These are phyloP conservation scores for Penicillium lagena DNA, from an alignment of 495 filamentous ascomycete genomes.

Conservation along the genomic window DNA sequence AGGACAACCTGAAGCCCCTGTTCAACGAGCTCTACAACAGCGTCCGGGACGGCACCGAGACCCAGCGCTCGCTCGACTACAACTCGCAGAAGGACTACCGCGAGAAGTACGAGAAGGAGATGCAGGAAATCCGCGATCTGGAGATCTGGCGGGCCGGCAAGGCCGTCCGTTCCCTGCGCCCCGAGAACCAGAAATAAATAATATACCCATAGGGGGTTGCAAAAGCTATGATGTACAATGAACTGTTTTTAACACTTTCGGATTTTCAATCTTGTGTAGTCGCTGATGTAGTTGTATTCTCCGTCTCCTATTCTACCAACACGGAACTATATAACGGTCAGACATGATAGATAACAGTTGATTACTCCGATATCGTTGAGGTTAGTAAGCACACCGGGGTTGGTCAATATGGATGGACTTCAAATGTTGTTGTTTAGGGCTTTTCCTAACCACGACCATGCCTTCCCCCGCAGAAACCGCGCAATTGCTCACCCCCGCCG, in stretches of 20 bases:
- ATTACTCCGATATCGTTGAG: too few relatives aligned
- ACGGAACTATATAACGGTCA: too few relatives aligned
- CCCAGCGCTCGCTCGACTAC: slow-evolving; percentile 87
- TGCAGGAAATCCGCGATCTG: slow-evolving; percentile 90
- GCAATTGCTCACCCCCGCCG: slow-evolving; percentile 59
- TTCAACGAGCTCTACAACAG: slow-evolving; percentile 95
- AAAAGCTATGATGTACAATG: slow-evolving; percentile 44
- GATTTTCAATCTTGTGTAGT: slow-evolving; percentile 12
- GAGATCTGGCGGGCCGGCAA: slow-evolving; percentile 99
- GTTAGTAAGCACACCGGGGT: too few relatives aligned
- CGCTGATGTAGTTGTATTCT: background rate
- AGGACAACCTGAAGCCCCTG: slow-evolving; percentile 93
- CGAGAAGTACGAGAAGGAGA: slow-evolving; percentile 91
- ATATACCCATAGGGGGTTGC: slow-evolving; percentile 24
- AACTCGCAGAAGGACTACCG: slow-evolving; percentile 92
- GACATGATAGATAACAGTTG: too few relatives aligned
- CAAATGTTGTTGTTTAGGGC: background rate
- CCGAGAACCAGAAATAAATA: slow-evolving; percentile 84
- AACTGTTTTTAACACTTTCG: slow-evolving; percentile 22
- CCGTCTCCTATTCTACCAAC: too few relatives aligned
- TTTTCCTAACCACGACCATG: slow-evolving; percentile 1
- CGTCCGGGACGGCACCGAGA: slow-evolving; percentile 85
- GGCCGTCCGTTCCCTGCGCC: slow-evolving; percentile 84
- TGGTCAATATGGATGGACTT: background rate
- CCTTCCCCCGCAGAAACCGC: slow-evolving; percentile 28